Evolutionary conservation across 2,329 filamentous ascomycete genomes (phyloP).

Genomic region (Conoideocrella luteorostrata): DNA sequence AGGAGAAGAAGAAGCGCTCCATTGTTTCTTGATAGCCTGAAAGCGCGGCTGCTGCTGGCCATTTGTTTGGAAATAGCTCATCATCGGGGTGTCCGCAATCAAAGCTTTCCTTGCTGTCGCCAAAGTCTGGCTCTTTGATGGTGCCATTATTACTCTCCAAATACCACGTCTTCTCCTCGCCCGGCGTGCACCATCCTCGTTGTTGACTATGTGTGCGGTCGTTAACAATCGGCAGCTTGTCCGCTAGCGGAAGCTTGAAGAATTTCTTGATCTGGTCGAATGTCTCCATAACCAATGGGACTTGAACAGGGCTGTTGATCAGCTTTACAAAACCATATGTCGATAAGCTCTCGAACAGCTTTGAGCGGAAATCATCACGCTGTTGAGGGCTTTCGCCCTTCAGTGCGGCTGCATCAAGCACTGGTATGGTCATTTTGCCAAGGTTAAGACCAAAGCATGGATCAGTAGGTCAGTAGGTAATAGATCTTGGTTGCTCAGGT

Average conservation of each 20-base stretch:
- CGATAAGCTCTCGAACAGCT: too few relatives aligned
- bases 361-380: too few relatives aligned
- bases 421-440: too few relatives aligned
- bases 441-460: too few relatives aligned
- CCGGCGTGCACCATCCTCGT: neutral
- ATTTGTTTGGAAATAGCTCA: neutral
- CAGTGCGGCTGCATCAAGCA: too few relatives aligned
- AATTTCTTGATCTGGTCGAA: neutral
- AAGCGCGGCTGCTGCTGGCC: neutral
- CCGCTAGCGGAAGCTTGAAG: neutral
- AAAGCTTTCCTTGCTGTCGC: neutral
- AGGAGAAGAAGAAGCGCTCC: too few relatives aligned
- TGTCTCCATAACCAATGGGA: neutral
- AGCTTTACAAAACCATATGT: conserved; percentile 1
- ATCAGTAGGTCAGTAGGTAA: too few relatives aligned
- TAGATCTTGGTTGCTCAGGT: too few relatives aligned
- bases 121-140: too few relatives aligned
- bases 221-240: neutral
- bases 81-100: neutral
- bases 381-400: too few relatives aligned
- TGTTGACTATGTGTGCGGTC: neutral
- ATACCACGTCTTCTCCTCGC: neutral
- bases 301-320: neutral
- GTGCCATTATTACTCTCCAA: neutral
- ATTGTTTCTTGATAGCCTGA: too few relatives aligned